These are phyloP conservation scores for Fistulinella prunicolor DNA, from an alignment of 768 basidiomycete genomes.

Conservation along the genomic window DNA sequence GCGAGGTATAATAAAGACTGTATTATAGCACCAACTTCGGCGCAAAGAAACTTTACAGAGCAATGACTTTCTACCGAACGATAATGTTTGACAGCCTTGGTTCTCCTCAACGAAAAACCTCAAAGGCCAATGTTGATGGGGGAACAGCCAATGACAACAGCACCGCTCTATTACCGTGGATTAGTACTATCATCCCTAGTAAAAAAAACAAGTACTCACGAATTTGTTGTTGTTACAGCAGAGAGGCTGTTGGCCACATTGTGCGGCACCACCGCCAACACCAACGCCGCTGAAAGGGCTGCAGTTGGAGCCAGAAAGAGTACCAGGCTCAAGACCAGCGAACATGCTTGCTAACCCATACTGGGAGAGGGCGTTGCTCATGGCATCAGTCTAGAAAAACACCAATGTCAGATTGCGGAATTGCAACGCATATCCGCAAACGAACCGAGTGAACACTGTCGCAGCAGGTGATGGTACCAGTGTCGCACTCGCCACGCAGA, in stretches of 20 bases:
- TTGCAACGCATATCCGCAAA: neutral
- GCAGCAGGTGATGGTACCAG: constrained; percentile 15
- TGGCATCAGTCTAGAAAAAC: neutral
- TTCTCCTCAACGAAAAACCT: too few species aligned
- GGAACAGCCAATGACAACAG: constrained; percentile 6
- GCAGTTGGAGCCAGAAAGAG: neutral
- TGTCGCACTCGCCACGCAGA: constrained; percentile 10
- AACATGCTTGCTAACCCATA: too few species aligned
- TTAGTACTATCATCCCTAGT: neutral
- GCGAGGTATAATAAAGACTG: too few species aligned
- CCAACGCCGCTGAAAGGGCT: neutral
- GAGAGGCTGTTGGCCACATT: constrained; percentile 6
- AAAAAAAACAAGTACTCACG: neutral
- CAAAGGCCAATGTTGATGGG: constrained; percentile 3
- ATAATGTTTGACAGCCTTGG: neutral
- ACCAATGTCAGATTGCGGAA: too few species aligned
- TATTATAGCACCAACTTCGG: too few species aligned
- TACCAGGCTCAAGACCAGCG: too few species aligned
- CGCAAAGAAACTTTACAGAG: neutral
- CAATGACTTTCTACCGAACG: neutral
- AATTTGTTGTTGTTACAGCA: constrained; percentile 7
- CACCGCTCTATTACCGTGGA: neutral
- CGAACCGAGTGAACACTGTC: constrained; percentile 4
- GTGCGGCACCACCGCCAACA: neutral
- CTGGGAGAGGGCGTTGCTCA: too few species aligned